phyloP scores from a whole-genome alignment of 352 stramenopile genomes.

The Phytophthora ramorum region DNA sequence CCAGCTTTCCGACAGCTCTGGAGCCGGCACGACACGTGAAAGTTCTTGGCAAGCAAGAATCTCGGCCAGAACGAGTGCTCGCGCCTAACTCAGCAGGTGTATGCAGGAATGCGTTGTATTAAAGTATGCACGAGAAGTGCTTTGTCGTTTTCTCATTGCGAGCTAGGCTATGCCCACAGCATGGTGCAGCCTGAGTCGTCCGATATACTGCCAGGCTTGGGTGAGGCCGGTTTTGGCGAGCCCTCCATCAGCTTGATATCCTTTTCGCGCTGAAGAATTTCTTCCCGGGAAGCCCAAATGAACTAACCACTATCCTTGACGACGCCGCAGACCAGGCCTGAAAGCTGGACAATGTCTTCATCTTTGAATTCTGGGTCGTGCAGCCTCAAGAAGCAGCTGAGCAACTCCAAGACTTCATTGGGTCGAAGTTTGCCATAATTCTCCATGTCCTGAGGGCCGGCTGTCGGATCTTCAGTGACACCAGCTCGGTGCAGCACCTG shows the following conservation, averaged over 20 bases:
- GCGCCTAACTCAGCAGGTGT: too few species aligned
- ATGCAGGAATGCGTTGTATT: too few species aligned
- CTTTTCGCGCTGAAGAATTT: constrained; percentile 7
- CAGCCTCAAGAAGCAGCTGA: constrained; percentile 20
- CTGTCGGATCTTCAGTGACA: background rate
- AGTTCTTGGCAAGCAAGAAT: too few species aligned
- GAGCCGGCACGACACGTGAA: too few species aligned
- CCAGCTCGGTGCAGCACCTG: constrained; percentile 4
- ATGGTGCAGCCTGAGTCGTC: too few species aligned
- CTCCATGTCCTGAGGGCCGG: constrained; percentile 11
- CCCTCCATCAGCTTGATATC: constrained; percentile 1
- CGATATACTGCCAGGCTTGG: too few species aligned
- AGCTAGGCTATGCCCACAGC: too few species aligned
- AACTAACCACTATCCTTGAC: constrained; percentile 4
- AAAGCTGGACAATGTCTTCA: constrained; percentile 22
- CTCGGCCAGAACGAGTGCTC: too few species aligned
- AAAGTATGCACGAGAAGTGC: too few species aligned
- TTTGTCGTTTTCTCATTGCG: too few species aligned
- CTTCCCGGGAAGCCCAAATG: constrained; percentile 18
- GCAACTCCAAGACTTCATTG: constrained; percentile 12
- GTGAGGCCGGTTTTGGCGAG: too few species aligned
- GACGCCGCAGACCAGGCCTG: constrained; percentile 29
- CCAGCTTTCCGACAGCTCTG: too few species aligned
- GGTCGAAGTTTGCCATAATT: constrained; percentile 6
- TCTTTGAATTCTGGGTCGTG: constrained; percentile 16